phyloP scores from a whole-genome alignment of 163 green algal genomes.

The Trebouxia gelatinosa region DNA sequence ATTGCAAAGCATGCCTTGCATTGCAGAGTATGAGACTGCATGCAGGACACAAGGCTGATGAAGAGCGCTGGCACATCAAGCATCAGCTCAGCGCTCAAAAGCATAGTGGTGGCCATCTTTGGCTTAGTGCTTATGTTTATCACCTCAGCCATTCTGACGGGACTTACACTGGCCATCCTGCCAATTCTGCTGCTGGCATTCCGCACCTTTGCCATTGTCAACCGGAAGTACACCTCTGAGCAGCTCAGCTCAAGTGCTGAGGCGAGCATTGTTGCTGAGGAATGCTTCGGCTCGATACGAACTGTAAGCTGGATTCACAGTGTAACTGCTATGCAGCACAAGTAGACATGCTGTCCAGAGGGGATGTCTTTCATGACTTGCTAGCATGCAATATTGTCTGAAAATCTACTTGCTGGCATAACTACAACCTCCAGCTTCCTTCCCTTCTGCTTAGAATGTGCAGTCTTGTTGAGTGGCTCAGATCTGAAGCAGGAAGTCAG shows the following conservation, averaged over 20 bases:
- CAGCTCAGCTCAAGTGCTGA: conserved; percentile 42
- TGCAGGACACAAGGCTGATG: conserved; percentile 54
- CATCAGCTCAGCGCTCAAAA: conserved; percentile 43
- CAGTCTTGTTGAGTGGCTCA: too few species aligned
- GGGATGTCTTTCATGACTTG: too few species aligned
- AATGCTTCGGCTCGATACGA: conserved; percentile 44
- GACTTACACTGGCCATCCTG: conserved; percentile 40
- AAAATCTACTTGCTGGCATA: too few species aligned
- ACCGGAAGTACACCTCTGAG: conserved; percentile 40
- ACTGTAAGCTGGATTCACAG: conserved; percentile 41
- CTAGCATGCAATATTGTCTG: too few species aligned
- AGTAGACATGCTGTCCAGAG: too few species aligned
- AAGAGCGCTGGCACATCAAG: conserved; percentile 55
- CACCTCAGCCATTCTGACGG: conserved; percentile 40
- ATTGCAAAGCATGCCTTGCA: background rate
- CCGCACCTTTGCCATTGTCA: conserved; percentile 35
- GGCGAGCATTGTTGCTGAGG: conserved; percentile 46
- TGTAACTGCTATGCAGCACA: too few species aligned
- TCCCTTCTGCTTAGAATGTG: too few species aligned
- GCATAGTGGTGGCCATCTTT: conserved; percentile 36
- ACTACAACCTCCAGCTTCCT: too few species aligned
- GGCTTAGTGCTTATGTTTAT: conserved; percentile 51
- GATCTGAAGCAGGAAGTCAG: too few species aligned
- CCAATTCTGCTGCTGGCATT: conserved; percentile 43
- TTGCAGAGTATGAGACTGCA: too few species aligned